A percentile compares a stretch with the other conserved stretches of the same genome.
phyloP scores from a whole-genome alignment of 768 basidiomycete species.

The Scleroderma bovista region DNA sequence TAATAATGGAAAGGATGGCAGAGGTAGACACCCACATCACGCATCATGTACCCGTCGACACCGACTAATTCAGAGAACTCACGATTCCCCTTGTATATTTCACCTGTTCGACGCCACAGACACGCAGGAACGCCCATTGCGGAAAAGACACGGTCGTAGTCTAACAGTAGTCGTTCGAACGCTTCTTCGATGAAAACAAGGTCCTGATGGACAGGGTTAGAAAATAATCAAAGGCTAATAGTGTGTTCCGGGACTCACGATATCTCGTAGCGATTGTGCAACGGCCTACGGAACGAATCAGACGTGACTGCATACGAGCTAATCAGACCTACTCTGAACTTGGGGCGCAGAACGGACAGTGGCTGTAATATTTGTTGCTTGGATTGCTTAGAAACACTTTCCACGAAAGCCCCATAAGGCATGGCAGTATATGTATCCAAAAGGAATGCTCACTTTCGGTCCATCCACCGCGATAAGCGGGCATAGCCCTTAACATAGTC shows the following conservation, averaged over 20 bases:
- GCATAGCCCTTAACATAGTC: constrained; percentile 97
- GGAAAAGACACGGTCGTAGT: constrained; percentile 91
- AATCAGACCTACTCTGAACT: constrained; percentile 61
- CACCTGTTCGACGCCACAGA: constrained; percentile 93
- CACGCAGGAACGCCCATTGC: constrained; percentile 98
- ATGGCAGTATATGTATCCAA: not conserved
- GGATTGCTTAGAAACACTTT: constrained; percentile 82
- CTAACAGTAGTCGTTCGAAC: constrained; percentile 90
- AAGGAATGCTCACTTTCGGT: constrained; percentile 59
- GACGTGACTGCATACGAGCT: too few species aligned
- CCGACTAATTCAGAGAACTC: constrained; percentile 92
- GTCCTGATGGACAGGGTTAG: constrained; percentile 44
- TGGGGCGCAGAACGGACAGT: constrained; percentile 76
- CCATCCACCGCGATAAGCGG: constrained; percentile 91
- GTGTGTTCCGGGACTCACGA: constrained; percentile 38
- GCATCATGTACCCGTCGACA: constrained; percentile 80
- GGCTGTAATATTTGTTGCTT: constrained; percentile 91
- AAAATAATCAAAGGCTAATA: not conserved
- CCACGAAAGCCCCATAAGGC: not conserved
- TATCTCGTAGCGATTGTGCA: constrained; percentile 78
- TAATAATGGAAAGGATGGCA: not conserved
- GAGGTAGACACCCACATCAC: constrained; percentile 53
- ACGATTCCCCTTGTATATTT: constrained; percentile 97
- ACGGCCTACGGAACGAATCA: constrained; percentile 45
- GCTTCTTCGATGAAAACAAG: constrained; percentile 97